A percentile compares a stretch with the other conserved stretches of the same genome.
phyloP scores from a whole-genome alignment of 1,284 basidiomycete species.

The Cutaneotrichosporon sp. region DNA sequence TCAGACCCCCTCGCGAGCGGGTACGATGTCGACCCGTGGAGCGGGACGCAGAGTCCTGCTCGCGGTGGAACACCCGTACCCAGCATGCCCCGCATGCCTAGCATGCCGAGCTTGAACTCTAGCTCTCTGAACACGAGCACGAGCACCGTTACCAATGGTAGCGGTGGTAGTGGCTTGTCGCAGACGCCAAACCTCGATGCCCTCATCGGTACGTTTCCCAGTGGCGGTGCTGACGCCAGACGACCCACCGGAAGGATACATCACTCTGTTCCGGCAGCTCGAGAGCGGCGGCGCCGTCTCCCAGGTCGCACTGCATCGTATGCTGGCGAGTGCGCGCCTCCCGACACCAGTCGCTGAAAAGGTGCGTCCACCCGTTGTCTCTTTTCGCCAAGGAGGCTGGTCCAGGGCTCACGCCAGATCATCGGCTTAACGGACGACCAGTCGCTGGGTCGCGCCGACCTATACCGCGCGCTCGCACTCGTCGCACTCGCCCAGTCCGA shows the following conservation, averaged over 20 bases:
- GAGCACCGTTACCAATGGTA: not conserved
- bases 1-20: constrained; percentile 42
- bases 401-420: constrained; percentile 58
- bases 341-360: constrained; percentile 77
- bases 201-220: constrained; percentile 32
- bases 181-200: constrained; percentile 26
- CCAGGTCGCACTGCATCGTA: constrained; percentile 72
- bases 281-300: constrained; percentile 74
- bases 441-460: constrained; percentile 57
- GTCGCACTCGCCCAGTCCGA: constrained; percentile 69
- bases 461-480: constrained; percentile 81
- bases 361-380: constrained; percentile 56
- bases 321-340: constrained; percentile 70
- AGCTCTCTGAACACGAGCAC: not conserved
- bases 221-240: constrained; percentile 58
- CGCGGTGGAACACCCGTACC: constrained; percentile 27
- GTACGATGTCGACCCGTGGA: constrained; percentile 79
- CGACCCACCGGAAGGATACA: constrained; percentile 74
- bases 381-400: not conserved
- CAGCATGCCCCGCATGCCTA: not conserved
- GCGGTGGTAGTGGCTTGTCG: not conserved
- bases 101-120: not conserved
- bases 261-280: constrained; percentile 67
- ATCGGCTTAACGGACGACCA: constrained; percentile 62
- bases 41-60: constrained; percentile 68